Percentiles rank a stretch among this genome's conserved stretches.
Conservation (phyloP, 495 filamentous ascomycete species). For the Daldinia caldariorum region DNA sequence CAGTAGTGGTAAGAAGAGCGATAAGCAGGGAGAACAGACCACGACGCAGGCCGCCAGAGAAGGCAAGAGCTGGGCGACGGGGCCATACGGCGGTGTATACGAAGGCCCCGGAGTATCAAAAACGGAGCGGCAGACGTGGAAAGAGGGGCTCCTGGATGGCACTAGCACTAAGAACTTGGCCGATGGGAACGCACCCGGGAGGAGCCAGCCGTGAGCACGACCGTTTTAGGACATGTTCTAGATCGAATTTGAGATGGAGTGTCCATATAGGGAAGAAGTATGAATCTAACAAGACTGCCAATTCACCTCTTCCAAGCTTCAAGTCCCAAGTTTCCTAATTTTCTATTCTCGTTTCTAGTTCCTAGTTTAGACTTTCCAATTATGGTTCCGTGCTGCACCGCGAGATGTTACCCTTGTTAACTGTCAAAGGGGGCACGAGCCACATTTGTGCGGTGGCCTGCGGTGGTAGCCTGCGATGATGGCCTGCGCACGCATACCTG, state of each 20-base stretch:
- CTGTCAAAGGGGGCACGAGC: slow-evolving; percentile 35
- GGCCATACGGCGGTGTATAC: slow-evolving; percentile 65
- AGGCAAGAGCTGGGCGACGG: slow-evolving; percentile 58
- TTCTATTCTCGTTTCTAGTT: neutral
- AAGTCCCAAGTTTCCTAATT: neutral
- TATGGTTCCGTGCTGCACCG: slow-evolving; percentile 9
- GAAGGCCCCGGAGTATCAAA: slow-evolving; percentile 59
- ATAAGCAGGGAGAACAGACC: slow-evolving; percentile 20
- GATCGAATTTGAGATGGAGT: slow-evolving; percentile 19
- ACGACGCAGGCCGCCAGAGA: slow-evolving; percentile 40
- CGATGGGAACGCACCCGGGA: slow-evolving; percentile 35
- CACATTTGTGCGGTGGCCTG: slow-evolving; percentile 21
- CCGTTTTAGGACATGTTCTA: slow-evolving; percentile 2
- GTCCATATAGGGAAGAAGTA: slow-evolving; percentile 4
- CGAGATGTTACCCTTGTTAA: slow-evolving; percentile 24
- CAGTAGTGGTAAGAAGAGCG: too few species aligned
- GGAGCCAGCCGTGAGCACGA: slow-evolving; percentile 40
- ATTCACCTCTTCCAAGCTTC: slow-evolving; percentile 8
- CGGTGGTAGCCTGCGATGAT: too few species aligned
- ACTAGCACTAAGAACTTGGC: slow-evolving; percentile 42
- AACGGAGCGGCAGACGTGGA: slow-evolving; percentile 61
- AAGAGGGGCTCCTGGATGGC: slow-evolving; percentile 53
- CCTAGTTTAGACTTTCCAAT: neutral
- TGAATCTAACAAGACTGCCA: slow-evolving; percentile 19
- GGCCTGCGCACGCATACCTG: too few species aligned